A percentile compares a stretch with the other conserved stretches of the same genome.
These are phyloP conservation scores for Diaporthe destruens DNA, from an alignment of 2,329 filamentous ascomycete genomes.

Conservation along the genomic window DNA sequence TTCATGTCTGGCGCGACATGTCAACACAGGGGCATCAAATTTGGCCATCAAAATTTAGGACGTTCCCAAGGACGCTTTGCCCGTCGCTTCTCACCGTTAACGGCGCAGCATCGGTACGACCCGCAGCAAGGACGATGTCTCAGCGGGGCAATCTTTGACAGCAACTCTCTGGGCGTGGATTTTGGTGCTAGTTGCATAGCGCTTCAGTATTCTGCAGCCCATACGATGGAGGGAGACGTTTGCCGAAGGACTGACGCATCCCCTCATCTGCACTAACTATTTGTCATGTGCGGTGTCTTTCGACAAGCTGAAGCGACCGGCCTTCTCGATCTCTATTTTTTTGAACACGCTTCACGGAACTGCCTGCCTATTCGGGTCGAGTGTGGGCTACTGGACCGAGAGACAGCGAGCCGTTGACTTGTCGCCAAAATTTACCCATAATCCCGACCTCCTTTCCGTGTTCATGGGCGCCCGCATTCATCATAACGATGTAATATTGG, in stretches of 20 bases:
- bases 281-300: constrained; percentile 7
- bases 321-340: neutral
- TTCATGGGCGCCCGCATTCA: neutral
- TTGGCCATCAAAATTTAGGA: neutral
- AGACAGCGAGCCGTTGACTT: neutral
- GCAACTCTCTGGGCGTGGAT: neutral
- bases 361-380: constrained; percentile 7
- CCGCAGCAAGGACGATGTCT: neutral
- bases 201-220: neutral
- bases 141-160: neutral
- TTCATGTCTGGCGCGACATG: neutral
- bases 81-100: neutral
- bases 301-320: neutral
- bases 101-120: neutral
- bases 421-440: neutral
- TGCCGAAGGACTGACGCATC: neutral
- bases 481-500: constrained; percentile 31
- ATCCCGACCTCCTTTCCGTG: constrained; percentile 4
- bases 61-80: neutral
- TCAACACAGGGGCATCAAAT: neutral
- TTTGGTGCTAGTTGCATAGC: neutral
- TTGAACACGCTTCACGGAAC: neutral
- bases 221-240: neutral
- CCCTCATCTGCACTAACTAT: neutral
- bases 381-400: neutral